Conservation (phyloP, 2,329 filamentous ascomycete species). For the Pestalotiopsis sp. region DNA sequence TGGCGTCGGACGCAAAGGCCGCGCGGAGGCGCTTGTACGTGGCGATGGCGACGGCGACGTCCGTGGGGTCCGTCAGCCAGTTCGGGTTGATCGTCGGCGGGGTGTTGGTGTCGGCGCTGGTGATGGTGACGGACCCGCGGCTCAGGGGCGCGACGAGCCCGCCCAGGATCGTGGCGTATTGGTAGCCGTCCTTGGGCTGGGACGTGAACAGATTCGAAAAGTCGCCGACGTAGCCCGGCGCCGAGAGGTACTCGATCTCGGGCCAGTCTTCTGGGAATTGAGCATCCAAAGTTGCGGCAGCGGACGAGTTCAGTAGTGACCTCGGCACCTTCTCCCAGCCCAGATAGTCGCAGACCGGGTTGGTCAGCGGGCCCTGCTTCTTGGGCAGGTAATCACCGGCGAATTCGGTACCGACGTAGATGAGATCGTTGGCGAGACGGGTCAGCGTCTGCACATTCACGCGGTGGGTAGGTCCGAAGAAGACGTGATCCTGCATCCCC, state of each 20-base stretch:
- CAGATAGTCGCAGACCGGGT: neutral
- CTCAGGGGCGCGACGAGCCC: constrained; percentile 12
- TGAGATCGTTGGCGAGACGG: constrained; percentile 1
- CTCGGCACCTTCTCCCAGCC: constrained; percentile 7
- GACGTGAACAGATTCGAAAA: constrained; percentile 3
- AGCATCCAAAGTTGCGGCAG: neutral
- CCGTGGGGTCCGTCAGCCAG: constrained; percentile 42
- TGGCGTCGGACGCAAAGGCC: constrained; percentile 11
- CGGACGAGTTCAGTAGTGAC: neutral
- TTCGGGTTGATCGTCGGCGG: constrained; percentile 41
- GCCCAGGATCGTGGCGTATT: constrained; percentile 15
- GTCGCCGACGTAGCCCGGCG: constrained; percentile 16
- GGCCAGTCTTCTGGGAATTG: constrained; percentile 29
- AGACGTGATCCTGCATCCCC: constrained; percentile 54
- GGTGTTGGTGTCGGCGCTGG: constrained; percentile 8
- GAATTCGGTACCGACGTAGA: neutral
- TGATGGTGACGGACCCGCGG: constrained; percentile 18
- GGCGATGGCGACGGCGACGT: constrained; percentile 43
- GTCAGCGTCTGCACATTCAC: constrained; percentile 8
- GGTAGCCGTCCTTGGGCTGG: constrained; percentile 15
- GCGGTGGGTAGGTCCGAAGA: constrained; percentile 22
- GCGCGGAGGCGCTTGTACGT: constrained; percentile 42
- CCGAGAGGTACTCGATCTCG: constrained; percentile 19
- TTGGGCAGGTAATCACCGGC: neutral
- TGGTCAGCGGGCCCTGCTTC: constrained; percentile 10